Percentiles rank a stretch among this genome's conserved stretches.
Conservation (phyloP, 768 basidiomycete genomes). For the Hypholoma fasciculare region DNA sequence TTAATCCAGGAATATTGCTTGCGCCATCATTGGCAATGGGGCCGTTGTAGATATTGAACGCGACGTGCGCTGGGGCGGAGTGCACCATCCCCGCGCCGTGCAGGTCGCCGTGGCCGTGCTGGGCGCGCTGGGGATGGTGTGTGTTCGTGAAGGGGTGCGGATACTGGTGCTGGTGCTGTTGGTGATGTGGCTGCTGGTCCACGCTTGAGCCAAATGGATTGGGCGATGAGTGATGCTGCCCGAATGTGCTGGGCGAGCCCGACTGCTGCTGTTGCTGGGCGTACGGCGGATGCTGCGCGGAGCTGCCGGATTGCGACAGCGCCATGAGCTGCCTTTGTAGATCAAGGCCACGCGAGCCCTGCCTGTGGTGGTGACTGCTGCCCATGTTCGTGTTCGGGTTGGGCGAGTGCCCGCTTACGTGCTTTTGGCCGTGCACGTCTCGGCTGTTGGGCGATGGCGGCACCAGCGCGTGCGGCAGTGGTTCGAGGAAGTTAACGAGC, state of each 20-base stretch:
- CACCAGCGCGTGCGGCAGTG: constrained; percentile 23
- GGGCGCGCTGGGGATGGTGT: background rate
- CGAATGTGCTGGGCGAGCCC: constrained; percentile 9
- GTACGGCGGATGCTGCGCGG: constrained; percentile 10
- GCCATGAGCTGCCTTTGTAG: constrained; percentile 19
- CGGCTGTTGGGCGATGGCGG: constrained; percentile 10
- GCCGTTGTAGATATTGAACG: constrained; percentile 42
- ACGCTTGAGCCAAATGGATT: background rate
- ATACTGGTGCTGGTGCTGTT: constrained; percentile 4
- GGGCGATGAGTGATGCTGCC: constrained; percentile 11
- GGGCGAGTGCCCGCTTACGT: background rate
- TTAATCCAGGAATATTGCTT: constrained; percentile 15
- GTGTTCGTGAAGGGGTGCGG: background rate
- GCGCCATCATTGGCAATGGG: constrained; percentile 1
- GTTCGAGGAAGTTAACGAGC: constrained; percentile 26
- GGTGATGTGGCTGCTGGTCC: constrained; percentile 7
- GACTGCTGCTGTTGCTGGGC: constrained; percentile 10
- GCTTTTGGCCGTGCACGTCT: background rate
- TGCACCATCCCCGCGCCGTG: constrained; percentile 23
- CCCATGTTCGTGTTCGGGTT: background rate
- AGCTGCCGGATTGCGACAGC: constrained; percentile 10
- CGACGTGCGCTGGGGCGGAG: constrained; percentile 76
- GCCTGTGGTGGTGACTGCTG: constrained; percentile 1
- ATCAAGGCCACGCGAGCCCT: background rate
- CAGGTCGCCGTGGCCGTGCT: background rate